Evolutionary conservation across 2,329 filamentous ascomycete genomes (phyloP).

Genomic region (Penicillium sp.): DNA sequence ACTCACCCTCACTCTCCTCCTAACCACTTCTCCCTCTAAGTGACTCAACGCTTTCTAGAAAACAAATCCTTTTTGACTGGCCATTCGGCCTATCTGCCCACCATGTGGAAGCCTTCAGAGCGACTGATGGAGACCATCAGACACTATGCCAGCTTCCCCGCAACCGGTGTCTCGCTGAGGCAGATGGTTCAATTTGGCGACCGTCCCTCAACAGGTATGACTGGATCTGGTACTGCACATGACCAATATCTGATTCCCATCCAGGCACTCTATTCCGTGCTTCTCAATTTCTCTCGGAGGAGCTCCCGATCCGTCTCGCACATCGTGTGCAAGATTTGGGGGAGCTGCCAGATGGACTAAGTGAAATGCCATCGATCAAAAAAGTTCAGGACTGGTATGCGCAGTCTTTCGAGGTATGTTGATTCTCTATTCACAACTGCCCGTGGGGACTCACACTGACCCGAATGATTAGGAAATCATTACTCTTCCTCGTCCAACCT

Average conservation of each 20-base stretch:
- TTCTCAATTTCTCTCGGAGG: conserved; percentile 96
- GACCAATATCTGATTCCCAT: conserved; percentile 2
- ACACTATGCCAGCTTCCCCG: conserved; percentile 95
- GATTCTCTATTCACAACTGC: background rate
- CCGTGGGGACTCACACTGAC: conserved; percentile 17
- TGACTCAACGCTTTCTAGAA: conserved; percentile 1
- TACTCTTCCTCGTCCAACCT: conserved; percentile 71
- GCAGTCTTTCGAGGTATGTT: conserved; percentile 91
- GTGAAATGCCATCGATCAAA: conserved; percentile 95
- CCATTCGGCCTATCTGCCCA: conserved; percentile 33
- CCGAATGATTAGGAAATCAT: conserved; percentile 72
- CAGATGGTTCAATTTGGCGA: conserved; percentile 99
- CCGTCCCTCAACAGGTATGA: conserved; percentile 79
- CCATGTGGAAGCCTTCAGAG: conserved; percentile 91
- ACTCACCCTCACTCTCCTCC: conserved; percentile 5
- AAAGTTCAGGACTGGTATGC: conserved; percentile 98
- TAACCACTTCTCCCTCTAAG: conserved; percentile 1
- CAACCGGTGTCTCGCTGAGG: conserved; percentile 90
- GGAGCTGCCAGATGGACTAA: conserved; percentile 89
- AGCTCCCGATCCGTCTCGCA: conserved; percentile 92
- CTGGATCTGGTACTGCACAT: background rate
- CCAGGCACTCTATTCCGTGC: conserved; percentile 92
- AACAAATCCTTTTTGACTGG: conserved; percentile 12
- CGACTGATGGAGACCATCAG: conserved; percentile 94
- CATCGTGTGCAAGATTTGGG: conserved; percentile 94